Base-by-base conservation (phyloP, 768 basidiomycete genomes). In the Termitomyces heimii region DNA sequence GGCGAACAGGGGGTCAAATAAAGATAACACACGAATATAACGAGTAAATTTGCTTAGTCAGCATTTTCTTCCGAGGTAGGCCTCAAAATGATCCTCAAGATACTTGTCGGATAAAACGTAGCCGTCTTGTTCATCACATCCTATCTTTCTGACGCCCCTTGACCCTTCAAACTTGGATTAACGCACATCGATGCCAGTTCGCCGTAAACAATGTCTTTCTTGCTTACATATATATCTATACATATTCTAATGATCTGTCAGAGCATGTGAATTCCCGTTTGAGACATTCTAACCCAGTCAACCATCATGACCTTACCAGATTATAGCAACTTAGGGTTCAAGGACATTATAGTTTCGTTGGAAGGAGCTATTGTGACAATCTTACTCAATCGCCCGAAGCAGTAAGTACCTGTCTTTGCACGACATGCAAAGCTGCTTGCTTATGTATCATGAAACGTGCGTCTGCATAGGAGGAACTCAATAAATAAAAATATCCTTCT, bases 361-460 rank as follows among this genome's bases (percentile, higher is more conserved):
- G 78, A 82, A 32, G 75, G 71, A 6, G 60, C 69, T 0, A 72
- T 84, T 6, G 68, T 75, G 5, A 71, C 79, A n/a, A 68, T 81
- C 12, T 64, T 73, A 9, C 65, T 82, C 50, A 78, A 82, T 59
- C 73, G 81, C 14, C 63, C 80, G 0, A 77, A 81, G 53, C 66
- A 80, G 80, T 82, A 55, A 39, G 74, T 70, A 7, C 45, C 22
- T 22, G 24, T 58, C n/a, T 13, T 13, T 6, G 26, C 20, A 37
- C 16, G 13, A 40, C 13, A 37, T 5, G 20, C 32, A 13, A 37
- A 3, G 35, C 9, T 39, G 43, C 56, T 44, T 39, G 43, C 56
- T 44, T 29, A 32, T 35, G 10, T 22, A 29, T 29, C 32, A 13
- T 39, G 18, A 34, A 44, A 49, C 48, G 26, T 39, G 13, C 26